phyloP scores from a whole-genome alignment of 352 stramenopile species.

The Pythium plurisporium region DNA sequence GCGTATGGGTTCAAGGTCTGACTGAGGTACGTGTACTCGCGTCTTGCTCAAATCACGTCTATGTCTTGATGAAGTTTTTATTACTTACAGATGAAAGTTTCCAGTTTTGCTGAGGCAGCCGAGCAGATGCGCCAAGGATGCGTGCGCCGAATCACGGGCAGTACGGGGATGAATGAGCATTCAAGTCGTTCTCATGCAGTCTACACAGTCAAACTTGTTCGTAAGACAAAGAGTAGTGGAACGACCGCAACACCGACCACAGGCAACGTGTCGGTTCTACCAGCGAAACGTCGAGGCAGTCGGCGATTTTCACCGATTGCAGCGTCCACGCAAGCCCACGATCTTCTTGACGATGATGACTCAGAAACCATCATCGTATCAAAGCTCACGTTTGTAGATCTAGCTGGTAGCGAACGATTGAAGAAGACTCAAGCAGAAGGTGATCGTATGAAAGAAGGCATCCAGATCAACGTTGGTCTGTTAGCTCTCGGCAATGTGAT shows the following conservation, averaged over 20 bases:
- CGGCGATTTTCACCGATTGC: conserved; percentile 6
- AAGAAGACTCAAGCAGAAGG: conserved; percentile 84
- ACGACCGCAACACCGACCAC: background rate
- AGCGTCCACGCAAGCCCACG: conserved; percentile 3
- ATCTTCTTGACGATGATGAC: conserved; percentile 17
- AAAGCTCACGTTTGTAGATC: conserved; percentile 86
- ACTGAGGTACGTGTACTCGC: conserved; percentile 47
- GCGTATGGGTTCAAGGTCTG: conserved; percentile 76
- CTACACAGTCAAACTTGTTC: conserved; percentile 84
- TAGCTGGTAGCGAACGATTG: conserved; percentile 80
- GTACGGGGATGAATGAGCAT: conserved; percentile 86
- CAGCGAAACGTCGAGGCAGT: conserved; percentile 7
- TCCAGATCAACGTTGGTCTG: conserved; percentile 85
- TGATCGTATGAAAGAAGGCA: conserved; percentile 85
- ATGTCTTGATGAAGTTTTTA: background rate
- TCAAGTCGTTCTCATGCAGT: conserved; percentile 86
- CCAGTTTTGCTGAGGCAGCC: conserved; percentile 49
- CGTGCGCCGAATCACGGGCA: conserved; percentile 70
- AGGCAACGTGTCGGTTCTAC: background rate
- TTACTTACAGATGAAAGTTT: conserved; percentile 41
- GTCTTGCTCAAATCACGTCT: too few species aligned
- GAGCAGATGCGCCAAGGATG: conserved; percentile 79
- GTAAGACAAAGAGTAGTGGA: conserved; percentile 18
- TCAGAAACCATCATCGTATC: conserved; percentile 50
- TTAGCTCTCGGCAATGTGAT: conserved; percentile 86